These are phyloP conservation scores for Plantago major DNA, from an alignment of 257 asterid species.

Conservation along the genomic window DNA sequence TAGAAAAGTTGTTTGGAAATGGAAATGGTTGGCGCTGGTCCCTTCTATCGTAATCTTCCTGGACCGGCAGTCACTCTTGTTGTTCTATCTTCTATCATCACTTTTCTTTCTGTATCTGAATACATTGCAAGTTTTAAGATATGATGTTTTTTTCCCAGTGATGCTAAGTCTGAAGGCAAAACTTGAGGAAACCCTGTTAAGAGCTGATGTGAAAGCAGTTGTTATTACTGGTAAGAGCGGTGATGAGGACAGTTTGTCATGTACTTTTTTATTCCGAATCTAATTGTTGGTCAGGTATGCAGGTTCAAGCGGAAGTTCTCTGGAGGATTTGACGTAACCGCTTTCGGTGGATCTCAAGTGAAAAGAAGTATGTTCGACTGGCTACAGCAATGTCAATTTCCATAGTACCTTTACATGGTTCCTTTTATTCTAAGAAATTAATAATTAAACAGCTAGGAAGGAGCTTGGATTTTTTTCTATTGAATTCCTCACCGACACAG, in stretches of 20 bases:
- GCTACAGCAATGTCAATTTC: constrained; percentile 11
- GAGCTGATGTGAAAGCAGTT: constrained; percentile 51
- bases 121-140: background rate
- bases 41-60: no score
- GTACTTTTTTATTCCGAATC: constrained; percentile 1
- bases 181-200: constrained; percentile 32
- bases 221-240: constrained; percentile 42
- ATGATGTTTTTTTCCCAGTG: constrained; percentile 28
- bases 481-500: constrained; percentile 37
- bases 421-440: constrained; percentile 15
- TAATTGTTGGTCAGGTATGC: constrained; percentile 8
- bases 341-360: constrained; percentile 30
- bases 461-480: constrained; percentile 42
- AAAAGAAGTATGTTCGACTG: constrained; percentile 34
- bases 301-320: constrained; percentile 47
- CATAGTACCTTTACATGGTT: background rate
- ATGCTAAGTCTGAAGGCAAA: constrained; percentile 40
- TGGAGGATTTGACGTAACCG: constrained; percentile 42
- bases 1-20: no score
- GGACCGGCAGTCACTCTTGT: no score
- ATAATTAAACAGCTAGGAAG: constrained; percentile 27
- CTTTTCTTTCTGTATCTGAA: background rate
- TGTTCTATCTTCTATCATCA: no score
- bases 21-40: no score
- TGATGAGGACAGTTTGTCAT: background rate